Evolutionary conservation across 1,139 yeast species (phyloP).

Genomic region (Hansenula lynferdii): DNA sequence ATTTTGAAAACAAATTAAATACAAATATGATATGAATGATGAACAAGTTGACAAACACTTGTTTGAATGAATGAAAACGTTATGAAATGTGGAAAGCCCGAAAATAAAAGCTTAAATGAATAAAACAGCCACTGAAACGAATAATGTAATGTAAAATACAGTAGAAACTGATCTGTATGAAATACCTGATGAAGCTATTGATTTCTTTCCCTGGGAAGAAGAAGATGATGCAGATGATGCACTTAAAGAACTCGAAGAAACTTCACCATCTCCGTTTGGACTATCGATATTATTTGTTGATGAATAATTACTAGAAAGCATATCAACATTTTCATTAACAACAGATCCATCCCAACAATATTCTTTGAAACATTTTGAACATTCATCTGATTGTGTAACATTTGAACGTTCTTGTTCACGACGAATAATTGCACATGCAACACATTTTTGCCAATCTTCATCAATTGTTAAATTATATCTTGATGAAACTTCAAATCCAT

Average conservation of each 20-base stretch:
- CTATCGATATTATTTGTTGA: conserved; percentile 2
- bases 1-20: no score
- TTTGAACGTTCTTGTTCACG: conserved; percentile 76
- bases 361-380: conserved; percentile 62
- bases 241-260: conserved; percentile 1
- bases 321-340: conserved; percentile 4
- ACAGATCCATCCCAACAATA: conserved; percentile 81
- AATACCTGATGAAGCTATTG: background rate
- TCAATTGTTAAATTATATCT: conserved; percentile 72
- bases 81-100: no score
- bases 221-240: conserved; percentile 5
- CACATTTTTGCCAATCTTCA: conserved; percentile 70
- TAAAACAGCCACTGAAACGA: background rate
- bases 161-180: background rate
- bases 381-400: conserved; percentile 60
- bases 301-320: conserved; percentile 5
- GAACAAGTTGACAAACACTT: no score
- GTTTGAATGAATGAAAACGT: no score
- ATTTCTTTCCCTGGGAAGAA: background rate
- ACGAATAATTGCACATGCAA: conserved; percentile 85
- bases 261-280: conserved; percentile 7
- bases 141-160: background rate
- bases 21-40: no score
- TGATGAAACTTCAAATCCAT: conserved; percentile 78
- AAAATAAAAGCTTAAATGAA: background rate